Base-by-base conservation (phyloP, 768 basidiomycete species). In the Vararia minispora region DNA sequence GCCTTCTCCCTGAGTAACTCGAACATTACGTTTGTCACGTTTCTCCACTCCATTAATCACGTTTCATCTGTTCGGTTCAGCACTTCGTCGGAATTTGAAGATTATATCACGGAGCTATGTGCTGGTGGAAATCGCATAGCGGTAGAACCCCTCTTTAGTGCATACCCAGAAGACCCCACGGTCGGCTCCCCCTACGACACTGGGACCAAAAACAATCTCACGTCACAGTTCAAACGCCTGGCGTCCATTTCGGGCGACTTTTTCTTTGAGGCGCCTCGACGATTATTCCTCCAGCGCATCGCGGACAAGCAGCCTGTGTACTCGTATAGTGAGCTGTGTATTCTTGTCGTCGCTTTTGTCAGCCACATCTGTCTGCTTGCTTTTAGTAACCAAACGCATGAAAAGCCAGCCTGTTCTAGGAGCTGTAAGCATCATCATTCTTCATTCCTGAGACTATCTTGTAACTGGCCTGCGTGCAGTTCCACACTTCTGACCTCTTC, bases 151-250 rank as follows among this genome's bases (percentile, higher is more conserved):
- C 6, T 41, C 25, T 13, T 35, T 31, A 5, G 12, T 12, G 23
- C 39, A 2, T 72, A 71, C 42, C 63, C 72, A 0, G 40, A 49
- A 0, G 61, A 68, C 35, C 48, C 61, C 2, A 52, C 56, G 1
- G 47, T 63, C 37, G 75, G 74, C 13, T 75, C 72, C 0, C 75
- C 74, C 0, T 78, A 68, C 44, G 60, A 60, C 39, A 76, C 74
- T 0, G 62, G 65, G 0, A 16, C 48, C 27, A 41, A 60, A 13
- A 72, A 76, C 39, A 61, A 59, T 0, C 29, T 74, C 59, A 60
- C 62, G 2, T 62, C 64, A 3, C 36, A 68, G 45, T 66, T 51
- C 47, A 66, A 66, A 40, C 59, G 66, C 4, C 40, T 65, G 6
- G 57, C 64, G 1, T 58, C 62, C 0, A 40, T 63, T 12, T 54